Percentiles rank a stretch among this genome's conserved stretches.
Evolutionary conservation across 768 basidiomycete species (phyloP).

Genomic region (Lentinula sp.): DNA sequence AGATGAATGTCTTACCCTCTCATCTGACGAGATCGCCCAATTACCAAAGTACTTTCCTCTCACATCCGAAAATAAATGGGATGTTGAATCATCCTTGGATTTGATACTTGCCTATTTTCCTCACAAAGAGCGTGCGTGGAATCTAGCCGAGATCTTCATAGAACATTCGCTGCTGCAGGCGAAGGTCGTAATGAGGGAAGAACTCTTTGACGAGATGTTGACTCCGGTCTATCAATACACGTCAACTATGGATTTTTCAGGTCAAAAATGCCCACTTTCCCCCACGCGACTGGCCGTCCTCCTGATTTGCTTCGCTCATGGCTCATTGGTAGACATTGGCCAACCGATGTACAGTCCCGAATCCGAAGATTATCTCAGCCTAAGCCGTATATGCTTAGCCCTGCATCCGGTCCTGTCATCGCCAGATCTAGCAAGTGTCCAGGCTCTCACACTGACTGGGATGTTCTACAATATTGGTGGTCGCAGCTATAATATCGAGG

Average conservation of each 20-base stretch:
- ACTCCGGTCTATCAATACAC: slow-evolving; percentile 15
- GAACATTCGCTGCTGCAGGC: slow-evolving; percentile 23
- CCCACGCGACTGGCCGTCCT: slow-evolving; percentile 21
- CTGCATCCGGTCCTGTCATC: slow-evolving; percentile 8
- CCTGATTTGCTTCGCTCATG: slow-evolving; percentile 26
- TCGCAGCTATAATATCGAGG: slow-evolving; percentile 18
- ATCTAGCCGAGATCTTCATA: slow-evolving; percentile 39
- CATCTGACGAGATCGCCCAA: slow-evolving; percentile 13
- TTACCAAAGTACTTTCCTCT: slow-evolving; percentile 21
- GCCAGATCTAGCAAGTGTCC: slow-evolving; percentile 10
- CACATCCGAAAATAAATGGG: slow-evolving; percentile 12
- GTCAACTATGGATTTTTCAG: slow-evolving; percentile 15
- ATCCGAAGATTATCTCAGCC: slow-evolving; percentile 13
- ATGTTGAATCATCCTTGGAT: slow-evolving; percentile 13
- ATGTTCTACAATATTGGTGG: slow-evolving; percentile 10
- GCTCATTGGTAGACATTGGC: slow-evolving; percentile 28
- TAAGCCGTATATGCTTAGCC: slow-evolving; percentile 10
- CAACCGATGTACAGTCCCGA: slow-evolving; percentile 21
- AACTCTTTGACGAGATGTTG: slow-evolving; percentile 32
- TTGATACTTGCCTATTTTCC: slow-evolving; percentile 21
- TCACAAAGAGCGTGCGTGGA: slow-evolving; percentile 28
- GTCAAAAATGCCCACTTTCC: slow-evolving; percentile 8
- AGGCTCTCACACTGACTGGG: slow-evolving; percentile 12
- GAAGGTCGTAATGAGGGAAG: not conserved
- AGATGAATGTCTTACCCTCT: slow-evolving; percentile 12